Evolutionary conservation across 2,329 filamentous ascomycete genomes (phyloP).

Genomic region (Sordariomycetes sp.): DNA sequence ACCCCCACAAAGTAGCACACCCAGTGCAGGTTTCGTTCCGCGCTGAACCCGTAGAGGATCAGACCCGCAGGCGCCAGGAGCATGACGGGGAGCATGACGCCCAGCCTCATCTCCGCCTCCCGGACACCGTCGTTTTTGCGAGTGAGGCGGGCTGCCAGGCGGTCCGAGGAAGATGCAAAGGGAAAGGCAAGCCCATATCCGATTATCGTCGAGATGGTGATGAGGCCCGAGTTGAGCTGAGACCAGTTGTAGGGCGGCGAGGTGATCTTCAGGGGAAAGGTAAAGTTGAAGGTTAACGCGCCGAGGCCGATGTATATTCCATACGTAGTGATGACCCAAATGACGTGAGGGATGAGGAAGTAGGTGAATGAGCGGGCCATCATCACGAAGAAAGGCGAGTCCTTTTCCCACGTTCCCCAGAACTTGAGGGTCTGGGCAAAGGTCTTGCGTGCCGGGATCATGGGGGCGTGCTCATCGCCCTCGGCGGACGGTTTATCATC

Average conservation of each 20-base stretch:
- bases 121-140: slow-evolving; percentile 29
- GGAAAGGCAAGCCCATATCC: slow-evolving; percentile 25
- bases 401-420: slow-evolving; percentile 25
- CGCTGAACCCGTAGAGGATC: slow-evolving; percentile 24
- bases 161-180: slow-evolving; percentile 26
- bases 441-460: slow-evolving; percentile 21
- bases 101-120: slow-evolving; percentile 33
- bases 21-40: slow-evolving; percentile 25
- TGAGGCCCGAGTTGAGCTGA: slow-evolving; percentile 27
- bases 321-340: slow-evolving; percentile 33
- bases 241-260: slow-evolving; percentile 30
- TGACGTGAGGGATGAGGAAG: slow-evolving; percentile 30
- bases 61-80: slow-evolving; percentile 25
- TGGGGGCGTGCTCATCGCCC: neutral
- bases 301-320: slow-evolving; percentile 23
- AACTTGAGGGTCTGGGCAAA: slow-evolving; percentile 26
- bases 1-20: slow-evolving; percentile 33
- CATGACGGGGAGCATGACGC: slow-evolving; percentile 20
- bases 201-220: slow-evolving; percentile 18
- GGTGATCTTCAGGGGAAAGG: slow-evolving; percentile 31
- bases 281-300: slow-evolving; percentile 30
- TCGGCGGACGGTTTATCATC: neutral
- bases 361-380: slow-evolving; percentile 30
- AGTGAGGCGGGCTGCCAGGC: slow-evolving; percentile 26
- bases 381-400: slow-evolving; percentile 28